Base-by-base conservation (phyloP, 1,139 yeast genomes). In the Williopsis jadinii region DNA sequence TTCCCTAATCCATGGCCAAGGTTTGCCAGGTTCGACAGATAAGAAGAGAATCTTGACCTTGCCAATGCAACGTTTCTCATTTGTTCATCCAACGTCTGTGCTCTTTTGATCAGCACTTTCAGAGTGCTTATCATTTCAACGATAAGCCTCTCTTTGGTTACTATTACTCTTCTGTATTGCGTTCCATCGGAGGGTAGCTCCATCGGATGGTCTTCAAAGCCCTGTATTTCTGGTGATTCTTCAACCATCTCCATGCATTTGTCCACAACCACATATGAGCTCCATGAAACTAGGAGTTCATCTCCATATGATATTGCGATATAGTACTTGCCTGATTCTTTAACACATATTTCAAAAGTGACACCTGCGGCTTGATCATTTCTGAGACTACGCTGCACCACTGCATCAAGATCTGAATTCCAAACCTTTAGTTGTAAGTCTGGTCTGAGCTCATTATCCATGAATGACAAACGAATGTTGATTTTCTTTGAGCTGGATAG, bases 11-110 rank as follows among this genome's bases (percentile, higher is more conserved):
- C 26, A 5, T 32, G 29, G 5, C 46, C 37, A 30, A 42, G 42
- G 10, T 34, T 41, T 3, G 44, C 39, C 5, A 52, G 36, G 8
- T 52, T 54, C 2, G 46, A 41, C 3, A 53, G 38, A 0, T 51
- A 40, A 6, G 40, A 38, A 8, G 46, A 38, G 32, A 53, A 40
- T 1, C 47, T 42, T 1, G 55, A 50, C 28, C 50, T 38, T 4
- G 45, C 43, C 2, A 52, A 38, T 0, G 56, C 55, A 11, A 49
- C 12, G 26, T 45, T 46, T 30, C 54, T 42, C 8, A 48, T 36
- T 3, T 43, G 36, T 30, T 50, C 54, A 32, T 52, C 54, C n/a
- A 51, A 27, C 1, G 43, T 35, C 31, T 51, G 51, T 1, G 52
- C 41, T 38, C 44, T 52, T 30, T 46, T 51, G n/a, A 50, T 44